Percentiles rank a stretch among this genome's conserved stretches.
phyloP scores from a whole-genome alignment of 1,284 basidiomycete genomes.

The Ustilago bromivora region DNA sequence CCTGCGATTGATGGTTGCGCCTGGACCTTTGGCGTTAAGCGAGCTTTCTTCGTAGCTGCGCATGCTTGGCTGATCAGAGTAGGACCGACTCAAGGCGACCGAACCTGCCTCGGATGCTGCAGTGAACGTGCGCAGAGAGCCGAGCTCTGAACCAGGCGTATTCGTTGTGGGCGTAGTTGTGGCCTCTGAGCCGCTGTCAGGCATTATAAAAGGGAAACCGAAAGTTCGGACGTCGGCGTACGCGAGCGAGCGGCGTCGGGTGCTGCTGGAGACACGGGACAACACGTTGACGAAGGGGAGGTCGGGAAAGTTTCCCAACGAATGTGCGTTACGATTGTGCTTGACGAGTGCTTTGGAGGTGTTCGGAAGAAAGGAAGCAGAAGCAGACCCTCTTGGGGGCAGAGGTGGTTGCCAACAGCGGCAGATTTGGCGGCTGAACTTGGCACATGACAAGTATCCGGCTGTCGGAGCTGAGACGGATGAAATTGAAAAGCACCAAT shows the following conservation, averaged over 20 bases:
- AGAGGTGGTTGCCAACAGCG: conserved; percentile 23
- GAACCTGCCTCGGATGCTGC: conserved; percentile 31
- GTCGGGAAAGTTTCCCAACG: conserved; percentile 46
- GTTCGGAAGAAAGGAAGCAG: conserved; percentile 22
- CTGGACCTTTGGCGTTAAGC: conserved; percentile 35
- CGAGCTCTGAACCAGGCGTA: conserved; percentile 28
- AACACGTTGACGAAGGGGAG: conserved; percentile 31
- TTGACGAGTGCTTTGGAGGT: background rate
- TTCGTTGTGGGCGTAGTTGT: conserved; percentile 35
- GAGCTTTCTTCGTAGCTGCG: conserved; percentile 45
- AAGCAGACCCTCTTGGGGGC: conserved; percentile 32
- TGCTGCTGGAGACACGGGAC: conserved; percentile 9
- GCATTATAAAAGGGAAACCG: conserved; percentile 53
- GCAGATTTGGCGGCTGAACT: background rate
- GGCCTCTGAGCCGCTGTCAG: conserved; percentile 43
- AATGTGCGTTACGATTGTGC: conserved; percentile 35
- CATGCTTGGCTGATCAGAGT: conserved; percentile 36
- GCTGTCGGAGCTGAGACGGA: conserved; percentile 4
- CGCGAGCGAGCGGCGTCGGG: conserved; percentile 36
- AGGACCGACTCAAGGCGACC: conserved; percentile 20
- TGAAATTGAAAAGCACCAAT: conserved; percentile 8
- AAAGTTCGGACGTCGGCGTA: conserved; percentile 40
- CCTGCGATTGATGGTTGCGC: conserved; percentile 34
- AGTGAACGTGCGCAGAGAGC: conserved; percentile 28
- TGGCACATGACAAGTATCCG: conserved; percentile 22